These are phyloP conservation scores for Camellia japonica DNA, from an alignment of 148 eudicot species.

Conservation along the genomic window DNA sequence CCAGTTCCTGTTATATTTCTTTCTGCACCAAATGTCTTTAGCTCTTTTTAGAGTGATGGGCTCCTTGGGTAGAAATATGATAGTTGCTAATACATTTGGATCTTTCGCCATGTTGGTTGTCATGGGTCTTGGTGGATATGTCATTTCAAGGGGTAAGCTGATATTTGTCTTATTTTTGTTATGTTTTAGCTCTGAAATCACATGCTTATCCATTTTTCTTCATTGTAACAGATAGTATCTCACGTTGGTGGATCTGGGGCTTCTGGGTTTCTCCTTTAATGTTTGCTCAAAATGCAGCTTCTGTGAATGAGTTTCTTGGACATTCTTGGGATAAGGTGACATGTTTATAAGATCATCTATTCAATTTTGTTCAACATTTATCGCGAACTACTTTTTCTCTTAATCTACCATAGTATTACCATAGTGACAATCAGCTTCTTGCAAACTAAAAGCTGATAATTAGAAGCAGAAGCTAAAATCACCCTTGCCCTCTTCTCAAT, in stretches of 20 bases:
- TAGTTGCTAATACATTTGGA: slow-evolving; percentile 98
- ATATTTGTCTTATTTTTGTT: neutral
- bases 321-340: slow-evolving; percentile 96
- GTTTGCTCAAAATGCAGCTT: slow-evolving; percentile 91
- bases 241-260: slow-evolving; percentile 96
- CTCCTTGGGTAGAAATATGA: slow-evolving; percentile 91
- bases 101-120: slow-evolving; percentile 99
- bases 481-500: too few relatives aligned
- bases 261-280: slow-evolving; percentile 95
- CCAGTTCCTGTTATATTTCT: slow-evolving; percentile 79
- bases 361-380: neutral
- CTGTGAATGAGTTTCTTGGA: slow-evolving; percentile 92
- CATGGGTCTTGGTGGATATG: slow-evolving; percentile 96
- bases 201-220: slow-evolving; percentile 7
- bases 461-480: too few relatives aligned
- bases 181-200: slow-evolving; percentile 2
- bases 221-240: slow-evolving; percentile 67
- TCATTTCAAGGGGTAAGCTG: slow-evolving; percentile 77
- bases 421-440: too few relatives aligned
- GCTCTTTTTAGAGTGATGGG: slow-evolving; percentile 95
- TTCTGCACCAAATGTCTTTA: slow-evolving; percentile 89
- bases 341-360: neutral
- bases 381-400: neutral
- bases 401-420: neutral
- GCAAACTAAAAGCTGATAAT: too few relatives aligned